Evolutionary conservation across 129 eudicot species (phyloP).

Genomic region (Helianthus tuberosus): DNA sequence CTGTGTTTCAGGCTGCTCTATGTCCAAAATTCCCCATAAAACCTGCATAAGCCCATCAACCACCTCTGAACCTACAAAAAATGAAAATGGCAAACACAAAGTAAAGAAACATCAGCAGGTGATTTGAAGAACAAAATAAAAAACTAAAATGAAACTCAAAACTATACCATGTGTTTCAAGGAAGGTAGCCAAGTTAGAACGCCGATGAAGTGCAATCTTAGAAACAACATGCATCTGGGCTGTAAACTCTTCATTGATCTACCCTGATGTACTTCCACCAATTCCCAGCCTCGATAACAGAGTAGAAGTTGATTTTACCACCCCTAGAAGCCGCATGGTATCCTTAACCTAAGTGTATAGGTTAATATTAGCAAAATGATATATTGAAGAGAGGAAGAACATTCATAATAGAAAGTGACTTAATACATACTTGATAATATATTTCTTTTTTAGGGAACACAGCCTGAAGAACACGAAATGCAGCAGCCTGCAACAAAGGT

Average conservation of each 20-base stretch:
- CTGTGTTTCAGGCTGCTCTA: slow-evolving; percentile 94
- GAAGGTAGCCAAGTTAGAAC: slow-evolving; percentile 79
- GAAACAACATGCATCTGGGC: slow-evolving; percentile 98
- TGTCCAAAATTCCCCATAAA: slow-evolving; percentile 95
- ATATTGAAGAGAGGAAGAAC: not conserved
- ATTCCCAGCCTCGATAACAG: slow-evolving; percentile 78
- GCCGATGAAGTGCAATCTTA: slow-evolving; percentile 86
- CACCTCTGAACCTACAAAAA: slow-evolving; percentile 79
- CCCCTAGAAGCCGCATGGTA: slow-evolving; percentile 90
- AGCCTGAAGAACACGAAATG: slow-evolving; percentile 84
- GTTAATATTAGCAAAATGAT: not conserved
- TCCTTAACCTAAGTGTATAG: slow-evolving; percentile 74
- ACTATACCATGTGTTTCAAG: slow-evolving; percentile 82
- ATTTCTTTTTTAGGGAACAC: slow-evolving; percentile 76
- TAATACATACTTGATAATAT: slow-evolving; percentile 70
- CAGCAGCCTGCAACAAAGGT: slow-evolving; percentile 85
- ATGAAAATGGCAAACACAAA: not conserved
- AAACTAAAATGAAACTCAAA: not conserved
- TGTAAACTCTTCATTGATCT: slow-evolving; percentile 95
- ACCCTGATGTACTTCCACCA: slow-evolving; percentile 82
- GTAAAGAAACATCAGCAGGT: slow-evolving; percentile 18
- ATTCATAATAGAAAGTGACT: slow-evolving; percentile 5
- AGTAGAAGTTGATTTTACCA: slow-evolving; percentile 70
- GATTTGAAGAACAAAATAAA: not conserved
- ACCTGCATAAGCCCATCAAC: slow-evolving; percentile 99